Evolutionary conservation across 345 rosid species (phyloP), one percentile per base, ranked within the genome.

Genomic region (Cardamine resedifolia): DNA sequence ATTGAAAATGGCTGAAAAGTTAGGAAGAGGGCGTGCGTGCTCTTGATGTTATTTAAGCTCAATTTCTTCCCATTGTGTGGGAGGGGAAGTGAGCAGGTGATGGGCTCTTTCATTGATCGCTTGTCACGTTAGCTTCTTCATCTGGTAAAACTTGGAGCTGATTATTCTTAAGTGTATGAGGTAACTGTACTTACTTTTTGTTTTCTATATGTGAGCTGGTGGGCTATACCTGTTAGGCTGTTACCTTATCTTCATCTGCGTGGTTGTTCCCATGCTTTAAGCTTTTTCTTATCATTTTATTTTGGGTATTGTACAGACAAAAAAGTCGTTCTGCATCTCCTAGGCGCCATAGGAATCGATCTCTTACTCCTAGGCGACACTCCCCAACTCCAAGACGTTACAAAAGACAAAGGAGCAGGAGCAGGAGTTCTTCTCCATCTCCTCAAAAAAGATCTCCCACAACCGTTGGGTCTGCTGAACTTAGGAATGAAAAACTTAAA

Each of bases 71-170:
- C 81, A 41, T 78, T 77, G n/a, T 48, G 36, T 64, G 79, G 83
- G 87, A 77, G 83, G 88, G 83, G 82, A 87, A 88, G 81, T 80
- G 85, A 83, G 86, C 98, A 82, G 97, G 87, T 88, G 87, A 82
- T 88, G 82, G 80, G 78, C 85, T 81, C 85, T 85, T 87, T 86
- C 77, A 80, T 88, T 88, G 88, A 85, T 86, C 89, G 79, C 78
- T 88, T 85, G 75, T 87, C 87, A 85, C 85, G 68, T 87, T 91
- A 83, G 85, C 93, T 87, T 88, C 99, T 81, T 86, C 95, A 31
- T 95, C 81, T 94, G 92, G 82, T 88, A 84, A 91, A 86, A 80
- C 89, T 80, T 87, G 99, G 98, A 85, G 98, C 89, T 78, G 87
- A 75, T 87, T 72, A 66, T 82, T 80, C 95, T 84, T 85, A 82